Base-by-base conservation (phyloP, 192 early-diverging fungal genomes). In the Funneliformis mosseae region DNA sequence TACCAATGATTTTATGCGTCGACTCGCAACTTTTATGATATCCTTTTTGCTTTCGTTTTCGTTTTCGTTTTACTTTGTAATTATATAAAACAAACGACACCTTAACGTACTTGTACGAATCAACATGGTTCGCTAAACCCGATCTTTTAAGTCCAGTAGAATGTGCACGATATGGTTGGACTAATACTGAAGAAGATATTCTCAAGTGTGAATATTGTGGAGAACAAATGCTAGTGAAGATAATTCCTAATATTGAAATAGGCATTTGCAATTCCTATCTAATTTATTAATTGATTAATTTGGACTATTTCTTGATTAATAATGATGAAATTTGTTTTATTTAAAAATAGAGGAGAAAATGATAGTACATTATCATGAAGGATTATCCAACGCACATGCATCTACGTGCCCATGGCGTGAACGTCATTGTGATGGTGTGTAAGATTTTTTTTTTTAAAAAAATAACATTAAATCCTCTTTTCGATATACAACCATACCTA, bases 161-260 rank as follows among this genome's bases (percentile, higher is more conserved):
- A 72, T 69, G 66, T 39, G 46, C 78, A 50, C 28, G 39, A 72
- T 59, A 71, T 72, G 78, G 78, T 1, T 79, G 78, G 78, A 50
- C 4, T 16, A 79, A 79, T 59, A 39, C 43, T 43, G 45, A 12
- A 60, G 27, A 71, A 38, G 50, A 79, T 43, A 21, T 18, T 23
- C 78, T 79, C 33, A 23, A 71, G 43, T 79, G 78, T 27, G 69
- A 68, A 39, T 48, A 66, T 67, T 79, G 78, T 79, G 48, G 23
- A 0, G 69, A 46, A 45, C 8, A 69, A 41, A 39, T 79, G n/a
- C 8, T 48, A 42, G 68, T 79, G 11, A 69, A 55, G 63, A 59
- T 77, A 63, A 16, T 45, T 1, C 5, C n/a, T 3, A 18, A 42
- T 66, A 23, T 6, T 62, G 23, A 66, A 46, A 28, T 27, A 77